Base-by-base conservation (phyloP, 2,329 filamentous ascomycete genomes). In the Trichoderma koningiopsis region DNA sequence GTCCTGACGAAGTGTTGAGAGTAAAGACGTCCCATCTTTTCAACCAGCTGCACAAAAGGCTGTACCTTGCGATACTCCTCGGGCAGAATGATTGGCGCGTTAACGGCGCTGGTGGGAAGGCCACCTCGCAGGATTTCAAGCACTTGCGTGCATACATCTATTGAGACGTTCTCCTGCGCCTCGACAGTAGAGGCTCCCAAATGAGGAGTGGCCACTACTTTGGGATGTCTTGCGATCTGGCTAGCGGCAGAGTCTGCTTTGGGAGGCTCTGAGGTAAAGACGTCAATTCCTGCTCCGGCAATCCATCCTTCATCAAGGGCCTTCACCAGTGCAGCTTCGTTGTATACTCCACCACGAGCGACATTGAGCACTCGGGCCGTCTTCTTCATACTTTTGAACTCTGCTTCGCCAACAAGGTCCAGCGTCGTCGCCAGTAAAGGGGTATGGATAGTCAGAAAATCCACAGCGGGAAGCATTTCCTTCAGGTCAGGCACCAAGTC, bases 131-230 rank as follows among this genome's bases (percentile, higher is more conserved):
- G 82, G 53, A 95, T 92, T 69, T 90, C 86, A 0, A 92, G 84
- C 14, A 94, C 91, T 79, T 96, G 92, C 40, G 90, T 89, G 78
- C 92, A 95, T 10, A 95, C 92, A 74, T 95, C 92, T 71, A 94
- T 87, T 1, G 90, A 92, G 4, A 94, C 92, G 71, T 94, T 94
- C 75, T 95, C 92, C 77, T 96, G 92, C 0, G 92, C 92, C 83
- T 96, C 92, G 40, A 91, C 86, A 0, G 92, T 96, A 0, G 89
- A 92, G 0, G 92, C 92, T 8, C 92, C 92, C 0, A 96, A 83
- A 77, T 96, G 92, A 1, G 92, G 92, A 8, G 92, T 95, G 1
- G 89, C 89, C 2, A 95, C 89, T 0, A 93, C 91, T 72, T 88
- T 90, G 0, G 89, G 86, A 73, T 95, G 92, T 11, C 83, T 83